Evolutionary conservation across 192 early-diverging fungal genomes (phyloP).

Genomic region (Coemansia sp.): DNA sequence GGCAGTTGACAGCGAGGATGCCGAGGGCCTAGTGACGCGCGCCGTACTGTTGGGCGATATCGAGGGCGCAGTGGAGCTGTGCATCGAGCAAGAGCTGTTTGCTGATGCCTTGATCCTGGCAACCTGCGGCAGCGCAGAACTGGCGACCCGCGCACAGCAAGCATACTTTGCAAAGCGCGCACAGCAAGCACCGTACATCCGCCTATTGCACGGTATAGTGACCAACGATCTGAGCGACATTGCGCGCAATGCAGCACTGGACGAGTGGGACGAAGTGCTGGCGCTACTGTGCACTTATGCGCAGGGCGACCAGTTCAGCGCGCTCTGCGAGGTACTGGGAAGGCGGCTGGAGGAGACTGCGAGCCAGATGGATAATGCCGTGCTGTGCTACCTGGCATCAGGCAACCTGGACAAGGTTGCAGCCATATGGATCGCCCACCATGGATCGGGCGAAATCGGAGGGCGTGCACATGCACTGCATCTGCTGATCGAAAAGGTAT

Average conservation of each 20-base stretch:
- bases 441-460: constrained; percentile 12
- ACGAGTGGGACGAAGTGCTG: constrained; percentile 90
- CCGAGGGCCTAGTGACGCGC: constrained; percentile 78
- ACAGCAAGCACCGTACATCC: constrained; percentile 72
- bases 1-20: constrained; percentile 36
- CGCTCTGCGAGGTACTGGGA: constrained; percentile 68
- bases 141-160: constrained; percentile 71
- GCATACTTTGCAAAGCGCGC: constrained; percentile 80
- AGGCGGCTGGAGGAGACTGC: constrained; percentile 58
- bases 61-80: constrained; percentile 86
- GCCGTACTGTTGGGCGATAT: constrained; percentile 90
- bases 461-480: constrained; percentile 66
- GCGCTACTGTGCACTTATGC: constrained; percentile 94
- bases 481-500: constrained; percentile 83
- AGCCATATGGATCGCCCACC: constrained; percentile 69
- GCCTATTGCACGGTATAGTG: constrained; percentile 80
- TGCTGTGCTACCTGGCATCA: constrained; percentile 62
- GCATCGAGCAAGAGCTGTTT: constrained; percentile 75
- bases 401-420: constrained; percentile 69
- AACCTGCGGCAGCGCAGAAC: constrained; percentile 77
- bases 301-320: constrained; percentile 76
- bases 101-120: constrained; percentile 90
- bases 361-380: constrained; percentile 17
- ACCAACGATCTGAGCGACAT: constrained; percentile 80
- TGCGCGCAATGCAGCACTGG: constrained; percentile 71